These are phyloP conservation scores for Syzygium aqueum DNA, from an alignment of 345 rosid species.

Conservation along the genomic window DNA sequence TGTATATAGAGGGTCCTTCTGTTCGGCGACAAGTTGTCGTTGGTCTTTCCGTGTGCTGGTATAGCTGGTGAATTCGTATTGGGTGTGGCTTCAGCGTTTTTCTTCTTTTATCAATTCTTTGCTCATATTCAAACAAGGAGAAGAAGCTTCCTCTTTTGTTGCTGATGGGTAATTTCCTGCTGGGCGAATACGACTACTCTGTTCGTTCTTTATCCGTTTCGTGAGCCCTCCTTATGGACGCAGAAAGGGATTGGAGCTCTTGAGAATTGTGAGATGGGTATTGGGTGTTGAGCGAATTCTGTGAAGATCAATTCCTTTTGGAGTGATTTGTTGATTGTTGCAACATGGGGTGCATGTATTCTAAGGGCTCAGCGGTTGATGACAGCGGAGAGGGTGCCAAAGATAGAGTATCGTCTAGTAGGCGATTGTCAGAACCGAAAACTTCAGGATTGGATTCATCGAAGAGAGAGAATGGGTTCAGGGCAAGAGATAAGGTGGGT, in stretches of 20 bases:
- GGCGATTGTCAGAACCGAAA: conserved; percentile 45
- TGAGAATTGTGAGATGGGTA: conserved; percentile 4
- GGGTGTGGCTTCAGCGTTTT: conserved; percentile 10
- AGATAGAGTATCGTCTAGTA: conserved; percentile 32
- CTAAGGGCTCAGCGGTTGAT: conserved; percentile 41
- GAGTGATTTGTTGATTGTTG: not conserved
- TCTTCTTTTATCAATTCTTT: not conserved
- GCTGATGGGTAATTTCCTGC: not conserved
- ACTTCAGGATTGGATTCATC: conserved; percentile 48
- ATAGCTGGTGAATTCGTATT: conserved; percentile 6
- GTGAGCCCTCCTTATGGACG: not conserved
- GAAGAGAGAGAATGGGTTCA: conserved; percentile 45
- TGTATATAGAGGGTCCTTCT: not conserved
- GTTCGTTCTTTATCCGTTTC: not conserved
- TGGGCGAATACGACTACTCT: not conserved
- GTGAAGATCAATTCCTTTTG: conserved; percentile 4
- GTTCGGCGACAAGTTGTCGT: not conserved
- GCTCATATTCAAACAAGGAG: not conserved
- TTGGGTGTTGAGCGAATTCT: conserved; percentile 9
- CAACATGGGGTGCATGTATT: conserved; percentile 73
- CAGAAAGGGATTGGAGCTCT: not conserved
- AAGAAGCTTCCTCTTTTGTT: not conserved
- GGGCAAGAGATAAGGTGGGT: conserved; percentile 28
- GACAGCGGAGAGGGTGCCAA: conserved; percentile 30
- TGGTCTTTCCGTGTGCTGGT: not conserved